Base-by-base conservation (phyloP, 208 protist species). In the Herpetomonas tarakana region DNA sequence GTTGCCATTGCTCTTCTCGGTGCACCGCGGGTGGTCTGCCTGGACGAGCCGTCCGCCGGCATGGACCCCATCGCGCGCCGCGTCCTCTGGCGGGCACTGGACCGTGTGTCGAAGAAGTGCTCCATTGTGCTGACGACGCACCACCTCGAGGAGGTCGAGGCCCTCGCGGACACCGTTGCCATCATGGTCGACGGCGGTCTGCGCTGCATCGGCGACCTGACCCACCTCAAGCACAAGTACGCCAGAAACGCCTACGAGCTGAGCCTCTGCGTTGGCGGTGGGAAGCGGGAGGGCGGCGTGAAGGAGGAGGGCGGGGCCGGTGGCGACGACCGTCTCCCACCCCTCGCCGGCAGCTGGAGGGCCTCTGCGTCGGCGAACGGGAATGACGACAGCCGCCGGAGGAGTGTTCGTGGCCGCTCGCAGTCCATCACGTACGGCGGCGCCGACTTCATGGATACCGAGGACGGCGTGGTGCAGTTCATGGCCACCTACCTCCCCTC, bases 121-220 rank as follows among this genome's bases (percentile, higher is more conserved):
- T 72, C 78, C 38, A 71, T 92, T 28, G 67, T 92, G 45, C 62
- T 98, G 27, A 97, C 92, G 22, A 97, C 94, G 9, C 94, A 98
- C 55, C 88, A 95, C 45, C 76, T 98, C 68, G 91, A 94, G 49
- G 94, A 98, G 70, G 82, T 86, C 35, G 91, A 97, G 63, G 88
- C 86, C 0, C 64, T 98, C 9, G 83, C 78, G 21, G 52, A 84
- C 57, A 74, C 86, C 50, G 71, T 97, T 1, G 89, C 71, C 38
- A 98, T 98, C 51, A 97, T 98, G 86, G 74, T 76, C 19, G 69
- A 87, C 53, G 94, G 96, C 50, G 61, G 55, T n/a, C 62, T 98
- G 11, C 74, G 74, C 12, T 96, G 89, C 62, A 56, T 98, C 21
- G 96, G 96, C 24, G 78, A 71, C 22, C 68, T 76, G 38, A 73